Percentiles rank a stretch among this genome's conserved stretches.
These are phyloP conservation scores for Goffeauzyma gilvescens DNA, from an alignment of 768 basidiomycete species.

Conservation along the genomic window DNA sequence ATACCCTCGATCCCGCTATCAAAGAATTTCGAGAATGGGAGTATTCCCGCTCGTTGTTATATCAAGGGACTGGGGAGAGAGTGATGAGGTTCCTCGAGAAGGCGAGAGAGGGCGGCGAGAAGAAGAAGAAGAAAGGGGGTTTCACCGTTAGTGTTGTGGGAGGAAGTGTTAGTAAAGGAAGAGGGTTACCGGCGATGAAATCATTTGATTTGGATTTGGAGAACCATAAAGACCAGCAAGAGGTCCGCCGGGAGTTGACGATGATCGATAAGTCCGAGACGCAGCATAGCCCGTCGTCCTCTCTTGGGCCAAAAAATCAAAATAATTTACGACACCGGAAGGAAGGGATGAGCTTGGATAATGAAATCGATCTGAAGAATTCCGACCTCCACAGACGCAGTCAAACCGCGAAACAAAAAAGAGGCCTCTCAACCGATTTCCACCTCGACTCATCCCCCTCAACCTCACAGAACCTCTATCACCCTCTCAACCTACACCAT, in stretches of 20 bases:
- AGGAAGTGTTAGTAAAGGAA: constrained; percentile 25
- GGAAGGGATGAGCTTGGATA: too few species aligned
- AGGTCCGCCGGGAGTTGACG: too few species aligned
- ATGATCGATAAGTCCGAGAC: background rate
- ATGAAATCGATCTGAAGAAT: background rate
- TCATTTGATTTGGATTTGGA: too few species aligned
- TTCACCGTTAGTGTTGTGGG: constrained; percentile 27
- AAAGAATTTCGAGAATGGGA: constrained; percentile 5
- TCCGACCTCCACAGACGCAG: background rate
- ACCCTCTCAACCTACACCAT: constrained; percentile 24
- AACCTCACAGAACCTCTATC: constrained; percentile 12
- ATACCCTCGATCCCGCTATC: constrained; percentile 1
- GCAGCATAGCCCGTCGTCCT: background rate
- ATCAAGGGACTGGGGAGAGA: constrained; percentile 19
- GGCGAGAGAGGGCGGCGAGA: constrained; percentile 19
- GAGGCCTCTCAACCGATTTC: background rate
- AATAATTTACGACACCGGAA: background rate
- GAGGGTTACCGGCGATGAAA: constrained; percentile 10
- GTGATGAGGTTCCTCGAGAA: constrained; percentile 22
- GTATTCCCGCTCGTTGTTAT: background rate
- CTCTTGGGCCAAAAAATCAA: background rate
- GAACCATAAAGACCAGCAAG: too few species aligned
- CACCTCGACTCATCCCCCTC: background rate
- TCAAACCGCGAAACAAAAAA: background rate
- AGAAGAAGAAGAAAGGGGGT: constrained; percentile 16